phyloP scores from a whole-genome alignment of 208 protist species.

The Leishmania gerbilli region DNA sequence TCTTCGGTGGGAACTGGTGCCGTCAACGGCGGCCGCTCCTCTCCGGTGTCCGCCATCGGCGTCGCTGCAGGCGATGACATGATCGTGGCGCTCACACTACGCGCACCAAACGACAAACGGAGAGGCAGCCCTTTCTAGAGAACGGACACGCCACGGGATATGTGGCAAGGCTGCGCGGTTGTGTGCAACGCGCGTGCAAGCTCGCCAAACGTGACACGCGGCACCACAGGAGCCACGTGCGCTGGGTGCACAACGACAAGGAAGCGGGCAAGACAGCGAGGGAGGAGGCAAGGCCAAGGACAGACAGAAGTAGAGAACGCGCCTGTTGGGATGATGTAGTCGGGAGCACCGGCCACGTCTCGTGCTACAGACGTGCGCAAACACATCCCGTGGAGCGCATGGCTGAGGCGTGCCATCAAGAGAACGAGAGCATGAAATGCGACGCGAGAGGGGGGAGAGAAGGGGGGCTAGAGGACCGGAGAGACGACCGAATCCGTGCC shows the following conservation, averaged over 20 bases:
- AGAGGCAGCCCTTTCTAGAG: neutral
- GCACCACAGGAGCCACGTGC: neutral
- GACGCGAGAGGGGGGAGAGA: neutral
- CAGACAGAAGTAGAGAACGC: neutral
- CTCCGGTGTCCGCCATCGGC: neutral
- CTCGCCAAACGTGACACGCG: neutral
- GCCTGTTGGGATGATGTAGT: neutral
- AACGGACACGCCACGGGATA: neutral
- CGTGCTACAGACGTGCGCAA: neutral
- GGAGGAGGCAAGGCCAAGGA: neutral
- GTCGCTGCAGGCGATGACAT: constrained; percentile 5
- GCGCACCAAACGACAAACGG: neutral
- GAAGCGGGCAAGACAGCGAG: neutral
- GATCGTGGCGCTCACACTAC: neutral
- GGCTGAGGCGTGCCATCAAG: neutral
- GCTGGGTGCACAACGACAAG: neutral
- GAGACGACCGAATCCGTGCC: neutral
- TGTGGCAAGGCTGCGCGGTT: neutral
- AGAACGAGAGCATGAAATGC: neutral
- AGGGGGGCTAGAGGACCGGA: neutral
- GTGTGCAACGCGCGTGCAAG: neutral
- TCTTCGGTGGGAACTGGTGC: neutral
- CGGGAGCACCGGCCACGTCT: neutral
- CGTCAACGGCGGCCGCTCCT: neutral
- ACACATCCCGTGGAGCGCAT: neutral